phyloP scores from a whole-genome alignment of 2,329 filamentous ascomycete genomes.

The Diaporthe sp. region DNA sequence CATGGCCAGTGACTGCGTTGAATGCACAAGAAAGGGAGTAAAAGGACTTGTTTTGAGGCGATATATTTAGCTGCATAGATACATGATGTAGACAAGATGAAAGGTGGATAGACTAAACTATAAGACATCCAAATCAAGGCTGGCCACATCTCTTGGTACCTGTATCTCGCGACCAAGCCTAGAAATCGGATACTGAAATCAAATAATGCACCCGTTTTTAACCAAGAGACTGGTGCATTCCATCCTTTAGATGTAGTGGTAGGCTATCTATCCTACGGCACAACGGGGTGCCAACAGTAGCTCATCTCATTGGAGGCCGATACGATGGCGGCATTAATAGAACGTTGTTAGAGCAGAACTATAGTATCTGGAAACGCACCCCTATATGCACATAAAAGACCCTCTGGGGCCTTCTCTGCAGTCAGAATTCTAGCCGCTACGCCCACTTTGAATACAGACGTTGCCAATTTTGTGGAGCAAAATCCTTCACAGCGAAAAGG shows the following conservation, averaged over 20 bases:
- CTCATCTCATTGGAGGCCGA: too few species aligned
- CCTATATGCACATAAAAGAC: too few species aligned
- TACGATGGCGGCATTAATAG: too few species aligned
- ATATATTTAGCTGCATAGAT: neutral
- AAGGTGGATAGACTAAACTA: neutral
- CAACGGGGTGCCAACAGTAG: too few species aligned
- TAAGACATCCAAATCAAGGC: neutral
- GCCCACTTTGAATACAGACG: too few species aligned
- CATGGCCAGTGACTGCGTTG: slow-evolving; percentile 30
- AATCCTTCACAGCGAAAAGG: too few species aligned
- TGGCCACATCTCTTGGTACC: neutral
- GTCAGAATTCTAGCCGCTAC: too few species aligned
- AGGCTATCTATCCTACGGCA: too few species aligned
- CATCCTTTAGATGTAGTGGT: neutral
- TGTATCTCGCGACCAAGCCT: neutral
- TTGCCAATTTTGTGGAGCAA: too few species aligned
- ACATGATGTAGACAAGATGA: neutral
- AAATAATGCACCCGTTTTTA: neutral
- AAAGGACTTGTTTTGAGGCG: neutral
- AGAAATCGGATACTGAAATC: neutral
- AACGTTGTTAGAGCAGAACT: too few species aligned
- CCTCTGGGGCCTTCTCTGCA: too few species aligned
- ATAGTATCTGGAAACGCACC: too few species aligned
- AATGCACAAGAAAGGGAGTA: neutral
- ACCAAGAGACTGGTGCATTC: neutral